Conservation (phyloP, 257 asterid species). For the Cinchona pubescens region DNA sequence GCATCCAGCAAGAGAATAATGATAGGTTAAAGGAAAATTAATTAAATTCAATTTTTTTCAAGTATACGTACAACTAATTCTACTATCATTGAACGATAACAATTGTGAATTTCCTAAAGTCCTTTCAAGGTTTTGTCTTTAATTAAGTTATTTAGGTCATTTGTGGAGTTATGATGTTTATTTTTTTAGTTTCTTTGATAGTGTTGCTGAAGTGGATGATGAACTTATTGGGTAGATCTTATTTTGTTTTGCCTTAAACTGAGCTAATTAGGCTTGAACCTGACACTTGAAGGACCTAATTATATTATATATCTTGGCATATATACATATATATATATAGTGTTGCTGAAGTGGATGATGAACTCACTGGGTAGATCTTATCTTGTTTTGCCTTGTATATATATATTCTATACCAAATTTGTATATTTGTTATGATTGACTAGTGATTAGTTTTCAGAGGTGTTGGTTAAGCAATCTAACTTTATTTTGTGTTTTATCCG, state of each 20-base stretch:
- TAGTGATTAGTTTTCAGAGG: not conserved
- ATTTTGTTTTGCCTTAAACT: not conserved
- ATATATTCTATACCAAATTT: not conserved
- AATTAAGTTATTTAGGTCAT: not conserved
- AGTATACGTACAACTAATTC: too few species aligned
- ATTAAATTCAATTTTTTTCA: too few species aligned
- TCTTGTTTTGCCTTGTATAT: not conserved
- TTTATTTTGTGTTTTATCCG: not conserved
- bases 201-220: not conserved
- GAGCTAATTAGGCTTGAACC: not conserved
- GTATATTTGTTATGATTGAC: not conserved
- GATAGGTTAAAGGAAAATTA: too few species aligned
- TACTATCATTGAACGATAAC: too few species aligned
- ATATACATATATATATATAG: not conserved
- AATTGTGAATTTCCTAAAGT: not conserved
- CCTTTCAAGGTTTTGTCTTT: not conserved
- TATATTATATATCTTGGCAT: not conserved
- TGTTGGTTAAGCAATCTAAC: not conserved
- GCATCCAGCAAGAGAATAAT: too few species aligned
- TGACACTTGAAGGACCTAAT: not conserved
- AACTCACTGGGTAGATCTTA: slow-evolving; percentile 7
- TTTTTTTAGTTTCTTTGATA: not conserved
- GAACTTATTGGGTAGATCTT: slow-evolving; percentile 6
- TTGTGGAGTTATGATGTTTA: not conserved
- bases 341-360: not conserved